These are phyloP conservation scores for Conticribra weissflogii DNA, from an alignment of 108 stramenopile species.

Conservation along the genomic window DNA sequence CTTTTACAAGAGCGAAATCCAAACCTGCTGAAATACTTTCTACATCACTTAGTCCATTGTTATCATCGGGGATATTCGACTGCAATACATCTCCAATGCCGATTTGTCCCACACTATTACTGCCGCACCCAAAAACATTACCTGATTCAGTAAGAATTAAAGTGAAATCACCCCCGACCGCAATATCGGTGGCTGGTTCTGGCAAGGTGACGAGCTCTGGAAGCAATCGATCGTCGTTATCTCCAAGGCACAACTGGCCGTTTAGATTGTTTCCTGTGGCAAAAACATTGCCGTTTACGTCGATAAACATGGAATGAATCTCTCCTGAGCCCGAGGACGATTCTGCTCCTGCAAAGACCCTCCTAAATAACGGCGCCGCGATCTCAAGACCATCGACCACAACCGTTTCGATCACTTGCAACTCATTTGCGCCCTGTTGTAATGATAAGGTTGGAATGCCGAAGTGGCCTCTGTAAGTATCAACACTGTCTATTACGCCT, in stretches of 20 bases:
- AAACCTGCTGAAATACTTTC: slow-evolving; percentile 39
- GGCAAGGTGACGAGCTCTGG: neutral
- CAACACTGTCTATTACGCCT: slow-evolving; percentile 10
- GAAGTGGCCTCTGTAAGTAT: slow-evolving; percentile 11
- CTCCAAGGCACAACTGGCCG: slow-evolving; percentile 32
- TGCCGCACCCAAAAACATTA: slow-evolving; percentile 33
- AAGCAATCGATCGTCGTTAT: slow-evolving; percentile 3
- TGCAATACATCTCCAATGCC: slow-evolving; percentile 33
- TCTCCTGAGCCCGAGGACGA: slow-evolving; percentile 27
- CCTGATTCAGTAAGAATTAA: neutral
- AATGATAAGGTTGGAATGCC: neutral
- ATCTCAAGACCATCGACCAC: neutral
- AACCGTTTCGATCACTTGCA: neutral
- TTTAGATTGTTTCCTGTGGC: slow-evolving; percentile 19
- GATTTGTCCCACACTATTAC: slow-evolving; percentile 43
- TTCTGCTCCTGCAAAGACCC: slow-evolving; percentile 20
- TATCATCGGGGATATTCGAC: slow-evolving; percentile 11
- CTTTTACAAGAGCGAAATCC: slow-evolving; percentile 28
- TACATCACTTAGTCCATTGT: slow-evolving; percentile 27
- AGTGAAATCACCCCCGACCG: neutral
- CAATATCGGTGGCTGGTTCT: neutral
- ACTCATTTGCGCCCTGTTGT: neutral
- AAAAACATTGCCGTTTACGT: slow-evolving; percentile 24
- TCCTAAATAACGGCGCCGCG: slow-evolving; percentile 13
- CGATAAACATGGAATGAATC: slow-evolving; percentile 28